Base-by-base conservation (phyloP, 148 eudicot species). In the Talinum fruticosum region DNA sequence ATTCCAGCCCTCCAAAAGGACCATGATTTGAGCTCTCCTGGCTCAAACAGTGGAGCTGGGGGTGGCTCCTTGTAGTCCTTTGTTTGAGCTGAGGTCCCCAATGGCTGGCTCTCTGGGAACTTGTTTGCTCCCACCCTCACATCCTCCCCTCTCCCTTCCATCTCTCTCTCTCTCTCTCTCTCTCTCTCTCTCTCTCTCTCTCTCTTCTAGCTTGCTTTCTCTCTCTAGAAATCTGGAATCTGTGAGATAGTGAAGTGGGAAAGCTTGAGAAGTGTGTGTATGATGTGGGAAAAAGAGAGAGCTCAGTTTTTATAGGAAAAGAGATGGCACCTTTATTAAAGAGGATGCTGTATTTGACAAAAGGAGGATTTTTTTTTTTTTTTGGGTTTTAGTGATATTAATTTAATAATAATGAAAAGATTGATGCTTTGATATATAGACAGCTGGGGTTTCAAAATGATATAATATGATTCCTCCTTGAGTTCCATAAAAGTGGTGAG, bases 1-100 rank as follows among this genome's bases (percentile, higher is more conserved):
- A 86, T 86, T 30, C 88, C 88, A 73, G 88, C 88, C 41, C 88
- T 83, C 84, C 84, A 86, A 41, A 86, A 86, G 33, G 84, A 81
- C 88, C 88, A 86, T 76, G 86, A 86, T 4, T 69, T 53, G 10
- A 86, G 82, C 83, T 86, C 88, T 3, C 86, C 86, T 0, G 88
- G 79, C 79, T 86, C 88, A 21, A 86, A 86, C 76, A 81, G 34
- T 0, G 88, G 86, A 1, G 88, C 88, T 35, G 88, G 83, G 15
- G 88, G 88, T 72, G 84, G 75, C 68, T 86, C 88, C 59, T 81
- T 79, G 81, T 86, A 86, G 79, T 86, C 88, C 81, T 86, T 86
- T 16, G 85, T 72, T 28, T 85, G 85, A 0, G 87, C 85, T 62
- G 87, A 82, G 6, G 87, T 85, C 10, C 87, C 87, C 45, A 85